A percentile compares a stretch with the other conserved stretches of the same genome.
These are phyloP conservation scores for Cylindrotheca closterium DNA, from an alignment of 108 stramenopile genomes.

Conservation along the genomic window DNA sequence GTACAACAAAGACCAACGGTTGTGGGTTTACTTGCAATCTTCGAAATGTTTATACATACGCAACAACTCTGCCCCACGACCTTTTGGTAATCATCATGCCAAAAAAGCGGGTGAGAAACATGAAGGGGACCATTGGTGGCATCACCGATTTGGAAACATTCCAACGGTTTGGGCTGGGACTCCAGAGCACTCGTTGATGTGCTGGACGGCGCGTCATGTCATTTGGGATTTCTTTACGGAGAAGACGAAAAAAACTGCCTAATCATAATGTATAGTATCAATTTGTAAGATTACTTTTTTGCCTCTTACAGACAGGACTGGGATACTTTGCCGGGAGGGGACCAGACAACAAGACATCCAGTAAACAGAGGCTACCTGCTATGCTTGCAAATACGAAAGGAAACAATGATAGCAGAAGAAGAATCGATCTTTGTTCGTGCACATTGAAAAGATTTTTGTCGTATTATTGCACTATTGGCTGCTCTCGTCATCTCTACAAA, in stretches of 20 bases:
- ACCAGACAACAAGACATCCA: no score
- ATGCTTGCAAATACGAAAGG: no score
- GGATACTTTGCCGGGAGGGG: no score
- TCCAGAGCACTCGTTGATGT: conserved; percentile 47
- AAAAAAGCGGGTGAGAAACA: conserved; percentile 18
- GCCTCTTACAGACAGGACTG: no score
- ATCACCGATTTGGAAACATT: conserved; percentile 54
- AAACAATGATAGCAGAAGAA: no score
- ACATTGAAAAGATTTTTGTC: no score
- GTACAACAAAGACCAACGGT: conserved; percentile 30
- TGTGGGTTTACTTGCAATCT: conserved; percentile 37
- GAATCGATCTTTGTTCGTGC: no score
- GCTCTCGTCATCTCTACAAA: conserved; percentile 42
- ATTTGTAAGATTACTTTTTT: no score
- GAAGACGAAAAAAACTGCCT: not conserved
- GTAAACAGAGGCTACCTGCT: no score
- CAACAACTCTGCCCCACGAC: conserved; percentile 20
- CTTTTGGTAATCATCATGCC: conserved; percentile 29
- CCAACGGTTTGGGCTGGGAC: conserved; percentile 60
- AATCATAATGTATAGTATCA: not conserved
- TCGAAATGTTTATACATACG: conserved; percentile 48
- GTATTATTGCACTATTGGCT: no score
- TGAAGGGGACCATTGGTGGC: conserved; percentile 44
- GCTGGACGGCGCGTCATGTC: conserved; percentile 33
- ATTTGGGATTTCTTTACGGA: conserved; percentile 57